phyloP scores from a whole-genome alignment of 495 filamentous ascomycete genomes.

The Arthonia radiata region DNA sequence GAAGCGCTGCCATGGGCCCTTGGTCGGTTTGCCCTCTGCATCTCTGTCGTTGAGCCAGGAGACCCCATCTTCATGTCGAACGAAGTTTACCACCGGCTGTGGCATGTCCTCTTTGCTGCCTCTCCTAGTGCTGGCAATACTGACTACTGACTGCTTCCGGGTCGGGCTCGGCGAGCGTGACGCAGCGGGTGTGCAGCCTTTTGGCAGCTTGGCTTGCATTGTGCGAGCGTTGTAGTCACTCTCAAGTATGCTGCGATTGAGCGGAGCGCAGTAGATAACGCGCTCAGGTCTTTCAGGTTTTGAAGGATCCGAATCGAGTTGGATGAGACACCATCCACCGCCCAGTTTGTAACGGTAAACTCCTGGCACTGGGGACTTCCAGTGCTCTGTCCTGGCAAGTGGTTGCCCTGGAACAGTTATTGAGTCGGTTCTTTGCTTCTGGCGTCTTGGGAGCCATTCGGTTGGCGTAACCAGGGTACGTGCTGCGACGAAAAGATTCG shows the following conservation, averaged over 20 bases:
- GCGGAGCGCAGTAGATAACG: constrained; percentile 9
- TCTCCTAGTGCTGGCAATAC: too few species aligned
- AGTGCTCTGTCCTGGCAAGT: constrained; percentile 10
- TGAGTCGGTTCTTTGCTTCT: too few species aligned
- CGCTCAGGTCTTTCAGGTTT: constrained; percentile 2
- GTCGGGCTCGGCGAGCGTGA: neutral
- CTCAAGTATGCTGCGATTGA: constrained; percentile 8
- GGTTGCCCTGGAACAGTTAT: constrained; percentile 5
- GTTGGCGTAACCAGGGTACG: constrained; percentile 9
- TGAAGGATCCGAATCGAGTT: constrained; percentile 2
- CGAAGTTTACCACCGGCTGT: too few species aligned
- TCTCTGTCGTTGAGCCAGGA: constrained; percentile 11
- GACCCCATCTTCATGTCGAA: constrained; percentile 10
- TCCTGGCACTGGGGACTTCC: constrained; percentile 8
- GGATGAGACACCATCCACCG: constrained; percentile 11
- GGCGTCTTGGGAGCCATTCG: constrained; percentile 7
- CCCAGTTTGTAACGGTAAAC: constrained; percentile 12
- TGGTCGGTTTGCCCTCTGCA: constrained; percentile 9
- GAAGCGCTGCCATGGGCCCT: constrained; percentile 10
- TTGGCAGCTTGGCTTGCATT: constrained; percentile 3
- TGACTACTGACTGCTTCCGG: too few species aligned
- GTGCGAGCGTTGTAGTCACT: constrained; percentile 11
- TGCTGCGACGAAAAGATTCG: constrained; percentile 10
- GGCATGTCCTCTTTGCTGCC: too few species aligned
- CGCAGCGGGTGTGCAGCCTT: constrained; percentile 1